Evolutionary conservation across 345 rosid species (phyloP).

Genomic region (Psidium friedrichsthalianum): DNA sequence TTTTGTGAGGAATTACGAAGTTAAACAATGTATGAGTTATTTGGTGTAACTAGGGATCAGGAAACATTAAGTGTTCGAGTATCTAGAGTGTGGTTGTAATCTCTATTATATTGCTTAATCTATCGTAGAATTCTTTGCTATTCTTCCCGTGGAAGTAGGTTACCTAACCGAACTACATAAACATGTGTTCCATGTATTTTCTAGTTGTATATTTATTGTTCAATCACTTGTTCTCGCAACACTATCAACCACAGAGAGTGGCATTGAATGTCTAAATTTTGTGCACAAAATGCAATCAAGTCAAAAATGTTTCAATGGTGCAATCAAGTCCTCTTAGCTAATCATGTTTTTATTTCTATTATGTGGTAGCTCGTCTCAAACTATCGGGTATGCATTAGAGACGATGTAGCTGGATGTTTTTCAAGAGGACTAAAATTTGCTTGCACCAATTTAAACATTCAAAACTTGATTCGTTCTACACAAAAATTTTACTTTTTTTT

Average conservation of each 20-base stretch:
- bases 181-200: not conserved
- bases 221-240: not conserved
- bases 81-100: not conserved
- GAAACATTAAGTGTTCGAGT: not conserved
- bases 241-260: not conserved
- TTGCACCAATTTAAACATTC: too few species aligned
- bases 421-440: too few species aligned
- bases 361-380: too few species aligned
- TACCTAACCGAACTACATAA: not conserved
- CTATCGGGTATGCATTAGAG: too few species aligned
- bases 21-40: not conserved
- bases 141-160: fast-evolving
- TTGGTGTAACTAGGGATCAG: not conserved
- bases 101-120: not conserved
- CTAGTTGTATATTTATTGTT: fast-evolving
- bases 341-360: not conserved
- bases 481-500: too few species aligned
- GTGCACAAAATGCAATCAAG: not conserved
- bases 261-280: not conserved
- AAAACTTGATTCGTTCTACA: too few species aligned
- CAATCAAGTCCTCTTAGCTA: not conserved
- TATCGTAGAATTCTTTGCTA: not conserved
- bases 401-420: too few species aligned
- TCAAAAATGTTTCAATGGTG: not conserved
- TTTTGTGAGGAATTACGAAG: not conserved